phyloP scores from a whole-genome alignment of 331 rosid genomes.

The Malus hybrid region DNA sequence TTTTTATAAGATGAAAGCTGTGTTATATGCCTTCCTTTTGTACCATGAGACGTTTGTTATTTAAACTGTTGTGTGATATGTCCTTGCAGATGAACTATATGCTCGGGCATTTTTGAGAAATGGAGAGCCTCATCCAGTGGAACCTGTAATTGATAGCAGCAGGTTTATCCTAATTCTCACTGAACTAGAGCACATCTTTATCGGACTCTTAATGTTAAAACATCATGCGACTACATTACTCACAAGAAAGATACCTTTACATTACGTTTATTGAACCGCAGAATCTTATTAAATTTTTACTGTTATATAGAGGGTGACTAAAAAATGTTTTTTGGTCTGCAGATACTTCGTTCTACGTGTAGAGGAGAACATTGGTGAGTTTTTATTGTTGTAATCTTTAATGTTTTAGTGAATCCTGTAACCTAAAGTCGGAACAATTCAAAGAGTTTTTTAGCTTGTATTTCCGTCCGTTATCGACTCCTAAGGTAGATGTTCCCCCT shows the following conservation, averaged over 20 bases:
- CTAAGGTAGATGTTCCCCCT: background rate
- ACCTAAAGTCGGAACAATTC: background rate
- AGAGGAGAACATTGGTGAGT: conserved; percentile 93
- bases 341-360: conserved; percentile 97
- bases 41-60: conserved; percentile 1
- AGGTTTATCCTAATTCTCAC: conserved; percentile 47
- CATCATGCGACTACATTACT: background rate
- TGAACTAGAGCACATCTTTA: background rate
- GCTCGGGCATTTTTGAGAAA: conserved; percentile 94
- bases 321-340: conserved; percentile 20
- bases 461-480: background rate
- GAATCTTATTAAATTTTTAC: background rate
- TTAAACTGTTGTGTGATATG: conserved; percentile 8
- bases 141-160: conserved; percentile 98
- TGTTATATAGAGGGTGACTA: conserved; percentile 1
- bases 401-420: background rate
- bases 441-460: background rate
- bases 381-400: background rate
- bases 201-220: background rate
- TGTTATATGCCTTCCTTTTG: background rate
- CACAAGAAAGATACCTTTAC: background rate
- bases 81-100: conserved; percentile 76
- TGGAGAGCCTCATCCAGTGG: conserved; percentile 93
- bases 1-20: background rate
- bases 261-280: background rate